Conservation (phyloP, 1,139 yeast species). For the Sugiyamaella castrensis region DNA sequence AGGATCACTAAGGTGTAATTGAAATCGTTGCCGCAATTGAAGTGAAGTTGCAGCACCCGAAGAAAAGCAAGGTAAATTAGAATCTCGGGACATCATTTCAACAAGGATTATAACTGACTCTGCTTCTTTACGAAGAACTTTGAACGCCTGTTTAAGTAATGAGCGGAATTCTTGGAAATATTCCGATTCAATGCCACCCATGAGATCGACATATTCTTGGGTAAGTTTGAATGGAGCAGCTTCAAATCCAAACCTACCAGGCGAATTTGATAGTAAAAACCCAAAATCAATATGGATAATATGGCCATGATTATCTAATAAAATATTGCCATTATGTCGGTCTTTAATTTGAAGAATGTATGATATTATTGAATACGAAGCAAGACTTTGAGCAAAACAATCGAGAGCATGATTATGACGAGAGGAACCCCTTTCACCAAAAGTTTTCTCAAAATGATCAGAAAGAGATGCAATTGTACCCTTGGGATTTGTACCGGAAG, state of each 20-base stretch:
- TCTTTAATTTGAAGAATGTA: constrained; percentile 89
- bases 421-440: constrained; percentile 53
- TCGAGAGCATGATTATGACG: constrained; percentile 68
- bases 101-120: constrained; percentile 77
- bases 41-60: constrained; percentile 82
- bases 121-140: constrained; percentile 63
- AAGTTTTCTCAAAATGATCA: constrained; percentile 74
- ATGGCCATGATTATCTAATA: constrained; percentile 92
- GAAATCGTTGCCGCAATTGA: constrained; percentile 75
- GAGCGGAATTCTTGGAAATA: constrained; percentile 57
- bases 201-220: constrained; percentile 75
- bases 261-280: constrained; percentile 84
- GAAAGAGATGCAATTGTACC: constrained; percentile 67
- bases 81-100: constrained; percentile 89
- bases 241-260: constrained; percentile 94
- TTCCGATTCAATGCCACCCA: constrained; percentile 72
- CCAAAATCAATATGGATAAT: constrained; percentile 96
- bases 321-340: constrained; percentile 93
- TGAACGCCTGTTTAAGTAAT: constrained; percentile 69
- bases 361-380: constrained; percentile 84
- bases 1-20: constrained; percentile 64
- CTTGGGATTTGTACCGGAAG: constrained; percentile 60
- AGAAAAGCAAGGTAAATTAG: constrained; percentile 84
- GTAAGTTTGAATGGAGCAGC: constrained; percentile 96
- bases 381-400: constrained; percentile 79